Evolutionary conservation across 768 basidiomycete genomes (phyloP), one percentile per base, ranked within the genome.

Genomic region (Cystobasidiopsis lactophilus): DNA sequence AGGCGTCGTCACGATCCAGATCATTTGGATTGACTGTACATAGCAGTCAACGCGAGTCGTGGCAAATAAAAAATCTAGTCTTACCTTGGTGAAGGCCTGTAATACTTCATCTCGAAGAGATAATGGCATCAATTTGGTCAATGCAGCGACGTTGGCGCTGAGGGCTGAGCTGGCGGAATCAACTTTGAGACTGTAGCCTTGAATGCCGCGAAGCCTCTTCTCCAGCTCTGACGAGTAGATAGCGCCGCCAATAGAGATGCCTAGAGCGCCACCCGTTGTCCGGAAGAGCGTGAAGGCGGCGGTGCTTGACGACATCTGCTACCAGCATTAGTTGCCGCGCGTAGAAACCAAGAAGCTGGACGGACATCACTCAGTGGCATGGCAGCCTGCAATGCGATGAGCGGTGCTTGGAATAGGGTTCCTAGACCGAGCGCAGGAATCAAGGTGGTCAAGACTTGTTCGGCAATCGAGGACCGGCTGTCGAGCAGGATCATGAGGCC

Each of bases 341-440:
- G 29, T 18, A 16, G 18, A 29, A 52, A n/a, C 3, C 3, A 5
- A 7, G 5, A 18, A 24, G 41, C 21, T n/a, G 40, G 38, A 4
- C 19, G n/a, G 44, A 30, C n/a, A 24, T 52, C 14, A 59, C 77
- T 78, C 16, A 82, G 60, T 0, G 85, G 85, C 83, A 88, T 88
- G 0, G 83, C 78, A 1, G 82, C 81, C 66, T 86, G 84, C 14
- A 86, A 31, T 23, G 57, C 54, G 51, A 62, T 48, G 30, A 56
- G 46, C 13, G 44, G 49, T 19, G 48, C 46, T 35, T 40, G 48
- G 29, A 49, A 53, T 38, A 48, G n/a, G 4, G 47, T 16, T 13
- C 55, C 55, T 16, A 52, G 35, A 24, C 48, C 48, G 19, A 35
- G 5, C 33, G 52, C 48, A 33, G 52, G 29, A 24, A 54, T 40